These are phyloP conservation scores for Parachaetomium inaequale DNA, from an alignment of 495 filamentous ascomycete genomes.

Conservation along the genomic window DNA sequence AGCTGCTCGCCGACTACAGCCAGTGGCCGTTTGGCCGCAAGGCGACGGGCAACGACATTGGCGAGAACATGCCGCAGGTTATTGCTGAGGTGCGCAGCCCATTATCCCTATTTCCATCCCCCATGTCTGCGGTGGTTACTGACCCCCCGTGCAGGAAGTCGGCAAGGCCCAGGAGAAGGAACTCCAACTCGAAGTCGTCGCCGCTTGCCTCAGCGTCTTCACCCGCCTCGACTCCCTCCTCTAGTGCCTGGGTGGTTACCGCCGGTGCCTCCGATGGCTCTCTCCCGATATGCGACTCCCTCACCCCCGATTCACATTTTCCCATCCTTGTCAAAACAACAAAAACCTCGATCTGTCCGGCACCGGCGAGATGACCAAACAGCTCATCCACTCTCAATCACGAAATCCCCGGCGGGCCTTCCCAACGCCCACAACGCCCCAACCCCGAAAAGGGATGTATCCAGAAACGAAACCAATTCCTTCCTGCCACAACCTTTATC, in stretches of 20 bases:
- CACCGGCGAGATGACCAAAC: no score
- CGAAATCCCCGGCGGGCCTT: no score
- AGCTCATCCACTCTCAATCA: no score
- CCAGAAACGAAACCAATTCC: no score
- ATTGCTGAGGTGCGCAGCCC: conserved; percentile 66
- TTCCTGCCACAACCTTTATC: no score
- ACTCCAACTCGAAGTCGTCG: conserved; percentile 93
- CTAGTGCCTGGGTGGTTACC: conserved; percentile 36
- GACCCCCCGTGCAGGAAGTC: conserved; percentile 55
- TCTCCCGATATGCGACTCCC: no score
- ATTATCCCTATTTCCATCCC: no score
- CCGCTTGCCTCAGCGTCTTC: conserved; percentile 93
- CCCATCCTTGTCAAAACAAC: no score
- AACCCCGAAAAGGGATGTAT: no score
- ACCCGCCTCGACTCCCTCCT: conserved; percentile 92
- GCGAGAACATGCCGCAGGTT: conserved; percentile 89
- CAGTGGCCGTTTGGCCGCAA: conserved; percentile 93
- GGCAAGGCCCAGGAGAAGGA: conserved; percentile 84
- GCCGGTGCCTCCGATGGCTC: not conserved
- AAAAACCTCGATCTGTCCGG: no score
- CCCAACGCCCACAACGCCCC: no score
- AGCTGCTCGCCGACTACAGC: conserved; percentile 89
- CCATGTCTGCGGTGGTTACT: no score
- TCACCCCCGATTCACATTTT: not conserved
- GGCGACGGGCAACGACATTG: conserved; percentile 72